Base-by-base conservation (phyloP, 1,284 basidiomycete genomes). In the Boletus sp. region DNA sequence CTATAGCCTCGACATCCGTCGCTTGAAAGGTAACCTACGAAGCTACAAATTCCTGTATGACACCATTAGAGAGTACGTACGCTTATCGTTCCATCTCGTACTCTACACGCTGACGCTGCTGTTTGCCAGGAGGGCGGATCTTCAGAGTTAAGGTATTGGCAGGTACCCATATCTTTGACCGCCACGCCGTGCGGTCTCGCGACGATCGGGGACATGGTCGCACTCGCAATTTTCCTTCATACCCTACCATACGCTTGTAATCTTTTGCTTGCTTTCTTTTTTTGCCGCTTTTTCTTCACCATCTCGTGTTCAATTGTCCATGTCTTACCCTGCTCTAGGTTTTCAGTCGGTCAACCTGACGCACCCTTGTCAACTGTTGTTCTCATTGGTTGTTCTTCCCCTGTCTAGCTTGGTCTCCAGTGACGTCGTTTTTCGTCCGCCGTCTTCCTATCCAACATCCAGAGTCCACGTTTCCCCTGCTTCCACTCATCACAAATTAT, bases 1-100 rank as follows among this genome's bases (percentile, higher is more conserved):
- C 36, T 92, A 88, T 65, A 86, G 85, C 65, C 74, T 97, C 57
- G 93, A 94, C 71, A 87, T 96, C 66, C 82, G 94, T 57, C 74
- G 94, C 53, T 68, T 95, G 63, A 93, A 94, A 69, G 94, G 94
- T n/a, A 88, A 90, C 62, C 73, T 94, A 58, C 82, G 91, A 73
- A 91, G 88, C 68, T 97, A 94, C 74, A 94, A 94, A 71, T 94
- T 89, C 68, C 76, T 96, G 68, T 95, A 96, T 67, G 89, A 94
- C 73, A 86, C 82, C 47, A 73, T 93, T 61, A 77, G 91, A 75
- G 81, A 88, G 91, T 94, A 68, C 66, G 91, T 84, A 10, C 3
- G 23, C 50, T 32, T 44, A 23, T 44, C 44, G 8, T 46, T 54
- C 20, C 8, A 35, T 33, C 29, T 52, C 29, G 7, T 54, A 29